Base-by-base conservation (phyloP, 306 rosid genomes). In the Hippophae gyantsensis region DNA sequence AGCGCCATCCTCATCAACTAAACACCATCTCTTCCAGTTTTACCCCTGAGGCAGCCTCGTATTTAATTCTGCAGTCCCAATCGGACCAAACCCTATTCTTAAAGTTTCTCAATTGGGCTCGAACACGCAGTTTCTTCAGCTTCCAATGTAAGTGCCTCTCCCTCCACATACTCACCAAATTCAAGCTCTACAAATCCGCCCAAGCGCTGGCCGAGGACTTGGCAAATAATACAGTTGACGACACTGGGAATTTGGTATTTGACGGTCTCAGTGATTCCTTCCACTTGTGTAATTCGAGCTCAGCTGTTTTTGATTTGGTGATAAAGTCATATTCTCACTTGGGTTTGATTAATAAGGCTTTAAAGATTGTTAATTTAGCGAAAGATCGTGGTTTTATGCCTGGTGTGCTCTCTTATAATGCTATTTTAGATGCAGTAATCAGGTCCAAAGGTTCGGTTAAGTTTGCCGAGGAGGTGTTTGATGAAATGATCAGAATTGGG, bases 151-250 rank as follows among this genome's bases (percentile, higher is more conserved):
- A 87, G 72, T 85, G 89, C 72, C 70, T 90, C n/a, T 72, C 92
- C n/a, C 80, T 90, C 56, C 98, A 90, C 69, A 69, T 83, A 60
- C 95, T 90, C 77, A 78, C 89, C 43, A 86, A 87, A 63, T 83
- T 85, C 82, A 76, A 81, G 64, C 96, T 83, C 75, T 85, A 68
- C 87, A 72, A 61, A 59, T 50, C 77, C 47, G 96, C 95, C 5
- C 98, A 78, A 47, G n/a, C 77, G 76, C 84, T 90, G 11, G 96
- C 90, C 13, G 81, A 76, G 61, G 78, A 84, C 48, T 72, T 89
- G 3, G 86, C 85, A 11, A 6, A 62, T 46, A 57, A 27, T 46
- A 7, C 85, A 41, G 14, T 8, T 10, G 75, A 76, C 48, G 79
- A 81, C 54, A 44, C 61, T 6, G 94, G 86, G 23, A 55, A 14